Evolutionary conservation across 371 early-diverging fungal genomes (phyloP), one percentile per base, ranked within the genome.

Genomic region (Capniomyces stellatus): DNA sequence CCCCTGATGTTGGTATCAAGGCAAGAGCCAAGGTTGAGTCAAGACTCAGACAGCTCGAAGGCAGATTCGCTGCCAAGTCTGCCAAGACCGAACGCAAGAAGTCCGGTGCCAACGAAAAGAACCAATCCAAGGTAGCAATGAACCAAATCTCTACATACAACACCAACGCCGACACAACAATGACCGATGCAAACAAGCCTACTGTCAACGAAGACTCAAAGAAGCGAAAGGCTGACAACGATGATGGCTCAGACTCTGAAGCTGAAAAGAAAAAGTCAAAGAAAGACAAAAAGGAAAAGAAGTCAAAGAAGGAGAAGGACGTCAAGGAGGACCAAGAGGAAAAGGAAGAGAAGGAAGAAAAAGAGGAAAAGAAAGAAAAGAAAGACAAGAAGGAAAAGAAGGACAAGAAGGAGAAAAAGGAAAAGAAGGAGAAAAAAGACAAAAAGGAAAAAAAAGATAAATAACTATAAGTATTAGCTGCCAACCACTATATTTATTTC

Each of bases 31-130:
- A 83, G 76, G 69, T 92, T 28, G 96, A 93, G 74, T 73, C 75
- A 41, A 78, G 93, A 47, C 73, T 96, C 62, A 72, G 86, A 42
- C 78, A 84, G 71, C 76, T 96, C 29, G 94, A 92, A 72, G 78
- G 77, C 46, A 61, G 70, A 46, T 69, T 69, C 55, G 69, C 67
- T 3, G 69, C 70, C 56, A 61, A 57, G 60, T 69, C 70, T 8
- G 60, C 62, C 3, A 59, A 60, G 18, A 52, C 50, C 1, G 70
- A 59, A 54, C 60, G 69, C 23, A 21, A 18, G 3, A 64, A 57
- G n/a, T 57, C 51, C 30, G 58, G 55, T 4, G 52, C 57, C 22
- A 61, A 49, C 35, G n/a, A 43, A 25, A 61, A 56, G 35, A 64
- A 54, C 60, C 64, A 62, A 61, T 64, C 72, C 67, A 86, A 84